Conservation (phyloP, 2,329 filamentous ascomycete genomes). For the Clarireedia paspali region DNA sequence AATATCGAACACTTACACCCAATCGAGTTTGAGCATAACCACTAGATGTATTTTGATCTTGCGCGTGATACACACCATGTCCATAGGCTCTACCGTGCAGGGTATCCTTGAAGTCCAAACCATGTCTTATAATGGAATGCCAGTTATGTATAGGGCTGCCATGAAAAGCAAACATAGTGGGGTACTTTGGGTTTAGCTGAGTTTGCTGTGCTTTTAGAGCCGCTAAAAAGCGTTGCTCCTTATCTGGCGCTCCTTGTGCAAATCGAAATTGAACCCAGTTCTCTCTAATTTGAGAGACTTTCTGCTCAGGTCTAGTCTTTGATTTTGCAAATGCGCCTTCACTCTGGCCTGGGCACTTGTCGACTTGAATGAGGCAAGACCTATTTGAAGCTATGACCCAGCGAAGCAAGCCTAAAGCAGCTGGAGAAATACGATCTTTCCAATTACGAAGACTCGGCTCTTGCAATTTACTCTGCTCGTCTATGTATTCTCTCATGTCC, state of each 20-base stretch:
- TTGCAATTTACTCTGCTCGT: conserved; percentile 20
- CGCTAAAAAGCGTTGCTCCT: conserved; percentile 66
- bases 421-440: conserved; percentile 53
- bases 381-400: conserved; percentile 91
- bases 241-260: conserved; percentile 80
- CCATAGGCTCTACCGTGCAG: conserved; percentile 64
- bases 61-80: conserved; percentile 75
- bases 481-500: conserved; percentile 46
- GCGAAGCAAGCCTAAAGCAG: conserved; percentile 61
- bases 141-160: conserved; percentile 71
- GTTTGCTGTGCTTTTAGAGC: conserved; percentile 44
- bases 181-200: conserved; percentile 36
- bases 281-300: conserved; percentile 50
- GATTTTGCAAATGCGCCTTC: conserved; percentile 16
- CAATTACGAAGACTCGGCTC: conserved; percentile 38
- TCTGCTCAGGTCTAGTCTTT: conserved; percentile 26
- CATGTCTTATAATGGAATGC: conserved; percentile 82
- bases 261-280: conserved; percentile 78
- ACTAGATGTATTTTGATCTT: conserved; percentile 46
- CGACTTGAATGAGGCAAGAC: conserved; percentile 76
- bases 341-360: conserved; percentile 31
- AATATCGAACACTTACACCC: conserved; percentile 12
- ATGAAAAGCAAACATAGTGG: conserved; percentile 82
- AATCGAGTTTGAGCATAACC: conserved; percentile 12
- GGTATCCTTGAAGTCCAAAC: conserved; percentile 61